phyloP scores from a whole-genome alignment of 2,329 filamentous ascomycete species.

The Septoria linicola region DNA sequence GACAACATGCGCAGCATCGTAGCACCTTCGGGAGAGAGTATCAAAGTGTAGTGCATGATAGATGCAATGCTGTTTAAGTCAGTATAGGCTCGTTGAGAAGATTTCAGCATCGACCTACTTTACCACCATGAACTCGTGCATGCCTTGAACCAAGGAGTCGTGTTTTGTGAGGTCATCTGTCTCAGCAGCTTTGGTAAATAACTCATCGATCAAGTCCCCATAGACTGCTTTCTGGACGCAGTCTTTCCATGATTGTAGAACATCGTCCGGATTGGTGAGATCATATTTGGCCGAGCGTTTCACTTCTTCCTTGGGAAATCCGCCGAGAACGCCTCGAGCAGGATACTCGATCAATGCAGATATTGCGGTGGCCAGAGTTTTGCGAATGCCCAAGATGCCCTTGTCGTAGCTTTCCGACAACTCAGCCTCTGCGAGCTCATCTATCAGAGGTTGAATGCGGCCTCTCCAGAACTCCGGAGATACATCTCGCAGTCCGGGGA shows the following conservation, averaged over 20 bases:
- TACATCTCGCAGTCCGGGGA: slow-evolving; percentile 66
- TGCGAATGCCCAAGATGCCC: slow-evolving; percentile 69
- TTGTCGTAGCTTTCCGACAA: slow-evolving; percentile 82
- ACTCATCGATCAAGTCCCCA: slow-evolving; percentile 62
- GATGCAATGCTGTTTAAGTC: slow-evolving; percentile 60
- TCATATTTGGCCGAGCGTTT: slow-evolving; percentile 53
- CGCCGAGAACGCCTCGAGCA: slow-evolving; percentile 64
- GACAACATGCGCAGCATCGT: slow-evolving; percentile 70
- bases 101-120: slow-evolving; percentile 54
- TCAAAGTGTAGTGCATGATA: slow-evolving; percentile 70
- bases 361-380: slow-evolving; percentile 70
- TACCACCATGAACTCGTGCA: slow-evolving; percentile 67
- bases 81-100: neutral
- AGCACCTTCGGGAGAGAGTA: slow-evolving; percentile 72
- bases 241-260: slow-evolving; percentile 65
- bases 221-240: slow-evolving; percentile 66
- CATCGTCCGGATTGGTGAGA: slow-evolving; percentile 56
- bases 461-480: slow-evolving; percentile 64
- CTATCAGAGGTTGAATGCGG: slow-evolving; percentile 60
- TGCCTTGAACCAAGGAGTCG: slow-evolving; percentile 60
- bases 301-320: slow-evolving; percentile 48
- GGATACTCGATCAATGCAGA: slow-evolving; percentile 69
- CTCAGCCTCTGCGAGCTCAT: slow-evolving; percentile 64
- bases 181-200: slow-evolving; percentile 61
- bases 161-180: slow-evolving; percentile 65